Percentiles rank a stretch among this genome's conserved stretches.
These are phyloP conservation scores for Suhomyces vadensis DNA, from an alignment of 805 yeast species.

Conservation along the genomic window DNA sequence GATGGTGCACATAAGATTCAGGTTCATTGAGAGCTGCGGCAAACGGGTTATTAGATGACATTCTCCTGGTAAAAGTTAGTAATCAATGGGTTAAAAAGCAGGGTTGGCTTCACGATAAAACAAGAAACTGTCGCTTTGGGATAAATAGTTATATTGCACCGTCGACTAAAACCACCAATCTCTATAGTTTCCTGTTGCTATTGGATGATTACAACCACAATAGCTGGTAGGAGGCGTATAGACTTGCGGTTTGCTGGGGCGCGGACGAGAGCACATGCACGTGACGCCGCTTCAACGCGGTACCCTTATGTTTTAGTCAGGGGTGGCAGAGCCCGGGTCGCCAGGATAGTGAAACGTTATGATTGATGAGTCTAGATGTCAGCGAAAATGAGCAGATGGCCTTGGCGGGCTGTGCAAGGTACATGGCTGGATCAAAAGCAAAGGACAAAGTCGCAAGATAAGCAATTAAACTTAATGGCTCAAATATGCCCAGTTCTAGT, in stretches of 20 bases:
- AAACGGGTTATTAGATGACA: conserved; percentile 56
- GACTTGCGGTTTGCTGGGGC: background rate
- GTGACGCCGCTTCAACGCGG: conserved; percentile 1
- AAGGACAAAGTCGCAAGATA: background rate
- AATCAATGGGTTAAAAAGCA: background rate
- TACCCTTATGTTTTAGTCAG: background rate
- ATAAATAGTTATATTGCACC: too few species aligned
- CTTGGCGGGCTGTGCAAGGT: background rate
- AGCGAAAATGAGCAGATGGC: background rate
- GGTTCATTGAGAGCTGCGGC: conserved; percentile 47
- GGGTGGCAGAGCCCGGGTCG: background rate
- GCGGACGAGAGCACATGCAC: background rate
- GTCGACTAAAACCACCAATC: too few species aligned
- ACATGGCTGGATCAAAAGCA: background rate
- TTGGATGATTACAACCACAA: too few species aligned
- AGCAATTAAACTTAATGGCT: too few species aligned
- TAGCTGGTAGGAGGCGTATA: background rate
- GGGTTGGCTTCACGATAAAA: background rate
- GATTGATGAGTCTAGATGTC: background rate
- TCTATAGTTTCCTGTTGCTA: too few species aligned
- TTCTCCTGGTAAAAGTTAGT: conserved; percentile 16
- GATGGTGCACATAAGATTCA: conserved; percentile 37
- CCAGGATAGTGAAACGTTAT: background rate
- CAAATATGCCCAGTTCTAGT: too few species aligned
- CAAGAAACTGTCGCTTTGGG: too few species aligned